Evolutionary conservation across 2,329 filamentous ascomycete genomes (phyloP).

Genomic region (Colletotrichum endophyticum): DNA sequence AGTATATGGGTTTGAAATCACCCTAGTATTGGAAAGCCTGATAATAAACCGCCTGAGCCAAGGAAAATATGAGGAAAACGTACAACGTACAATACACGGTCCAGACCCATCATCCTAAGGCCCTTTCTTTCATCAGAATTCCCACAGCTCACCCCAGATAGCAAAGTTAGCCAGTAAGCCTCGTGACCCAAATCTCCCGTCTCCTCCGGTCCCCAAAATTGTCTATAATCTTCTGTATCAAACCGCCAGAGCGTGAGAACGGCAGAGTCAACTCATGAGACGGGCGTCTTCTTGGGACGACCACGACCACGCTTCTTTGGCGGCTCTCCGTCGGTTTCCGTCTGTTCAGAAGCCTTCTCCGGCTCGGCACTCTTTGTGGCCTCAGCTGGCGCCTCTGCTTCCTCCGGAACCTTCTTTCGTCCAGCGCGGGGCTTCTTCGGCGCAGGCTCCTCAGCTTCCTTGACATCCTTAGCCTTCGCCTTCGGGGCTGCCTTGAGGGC

Average conservation of each 20-base stretch:
- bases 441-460: not conserved
- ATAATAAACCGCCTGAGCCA: not conserved
- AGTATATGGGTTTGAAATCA: not conserved
- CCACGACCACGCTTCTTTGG: conserved; percentile 16
- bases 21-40: not conserved
- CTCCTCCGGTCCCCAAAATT: not conserved
- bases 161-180: not conserved
- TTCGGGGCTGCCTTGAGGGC: not conserved
- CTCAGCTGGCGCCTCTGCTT: not conserved
- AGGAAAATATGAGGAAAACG: not conserved
- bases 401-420: not conserved
- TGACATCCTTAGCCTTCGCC: not conserved
- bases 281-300: not conserved
- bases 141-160: not conserved
- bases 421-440: not conserved
- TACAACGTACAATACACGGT: not conserved
- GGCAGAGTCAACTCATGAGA: not conserved
- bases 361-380: not conserved
- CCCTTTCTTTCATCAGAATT: not conserved
- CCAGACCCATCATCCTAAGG: not conserved
- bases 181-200: not conserved
- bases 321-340: not conserved
- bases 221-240: not conserved
- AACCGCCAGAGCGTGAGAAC: rapidly evolving
- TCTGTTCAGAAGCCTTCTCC: not conserved